Evolutionary conservation across 2,329 filamentous ascomycete species (phyloP).

Genomic region (Hyphodiscus sp.): DNA sequence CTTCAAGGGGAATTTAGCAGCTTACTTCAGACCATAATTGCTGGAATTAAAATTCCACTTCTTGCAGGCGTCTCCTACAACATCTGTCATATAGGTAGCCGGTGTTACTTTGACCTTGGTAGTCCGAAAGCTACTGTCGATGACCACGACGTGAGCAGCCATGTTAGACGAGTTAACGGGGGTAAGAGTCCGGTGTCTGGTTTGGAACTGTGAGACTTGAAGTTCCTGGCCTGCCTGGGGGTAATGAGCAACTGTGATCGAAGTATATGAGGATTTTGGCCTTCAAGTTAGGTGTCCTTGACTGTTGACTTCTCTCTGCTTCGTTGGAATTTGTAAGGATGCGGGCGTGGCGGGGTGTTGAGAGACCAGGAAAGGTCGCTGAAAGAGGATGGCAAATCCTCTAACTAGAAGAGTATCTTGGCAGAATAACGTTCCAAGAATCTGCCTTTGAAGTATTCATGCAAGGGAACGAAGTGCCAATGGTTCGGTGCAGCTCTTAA

Average conservation of each 20-base stretch:
- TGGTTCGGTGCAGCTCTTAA: too few relatives aligned
- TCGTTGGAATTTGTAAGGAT: slow-evolving; percentile 23
- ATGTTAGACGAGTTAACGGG: slow-evolving; percentile 40
- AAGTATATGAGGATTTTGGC: not conserved
- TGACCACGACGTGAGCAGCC: slow-evolving; percentile 83
- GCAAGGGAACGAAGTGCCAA: too few relatives aligned
- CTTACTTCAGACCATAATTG: slow-evolving; percentile 75
- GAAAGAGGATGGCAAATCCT: not conserved
- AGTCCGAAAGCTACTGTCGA: slow-evolving; percentile 72
- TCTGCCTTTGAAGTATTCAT: not conserved
- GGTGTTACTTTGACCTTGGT: slow-evolving; percentile 79
- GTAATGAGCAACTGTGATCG: not conserved
- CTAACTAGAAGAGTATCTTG: not conserved
- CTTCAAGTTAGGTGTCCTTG: not conserved
- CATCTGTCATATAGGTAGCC: slow-evolving; percentile 72
- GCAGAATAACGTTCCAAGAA: not conserved
- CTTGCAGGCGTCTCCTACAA: slow-evolving; percentile 79
- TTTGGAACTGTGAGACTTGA: slow-evolving; percentile 13
- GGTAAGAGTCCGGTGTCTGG: not conserved
- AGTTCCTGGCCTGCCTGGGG: not conserved
- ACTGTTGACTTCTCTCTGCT: slow-evolving; percentile 18
- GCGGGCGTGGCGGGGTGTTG: slow-evolving; percentile 25
- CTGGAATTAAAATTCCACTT: slow-evolving; percentile 59
- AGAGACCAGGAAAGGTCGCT: not conserved
- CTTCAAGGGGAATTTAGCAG: not conserved